Percentiles rank a stretch among this genome's conserved stretches.
Conservation (phyloP, 148 eudicot genomes). For the Vaccinium vitisidaea region DNA sequence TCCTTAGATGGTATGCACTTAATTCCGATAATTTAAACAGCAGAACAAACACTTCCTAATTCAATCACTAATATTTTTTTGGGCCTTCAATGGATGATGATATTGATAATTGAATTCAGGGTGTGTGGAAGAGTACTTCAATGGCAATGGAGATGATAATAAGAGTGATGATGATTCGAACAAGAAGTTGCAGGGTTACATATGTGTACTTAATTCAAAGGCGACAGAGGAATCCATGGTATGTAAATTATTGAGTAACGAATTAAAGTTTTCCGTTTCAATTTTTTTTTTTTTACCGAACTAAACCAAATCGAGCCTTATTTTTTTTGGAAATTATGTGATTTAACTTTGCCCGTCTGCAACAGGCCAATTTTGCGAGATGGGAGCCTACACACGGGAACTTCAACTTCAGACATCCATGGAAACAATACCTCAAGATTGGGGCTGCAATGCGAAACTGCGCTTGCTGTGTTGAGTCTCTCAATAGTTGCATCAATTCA, state of each 20-base stretch:
- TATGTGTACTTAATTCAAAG: constrained; percentile 72
- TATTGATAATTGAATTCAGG: constrained; percentile 35
- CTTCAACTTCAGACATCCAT: constrained; percentile 73
- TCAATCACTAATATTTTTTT: neutral
- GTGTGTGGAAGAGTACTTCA: constrained; percentile 60
- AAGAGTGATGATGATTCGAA: constrained; percentile 30
- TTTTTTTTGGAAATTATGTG: no score
- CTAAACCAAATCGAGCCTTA: no score
- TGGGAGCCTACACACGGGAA: constrained; percentile 91
- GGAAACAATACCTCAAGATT: constrained; percentile 74
- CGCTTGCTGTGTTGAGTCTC: constrained; percentile 70
- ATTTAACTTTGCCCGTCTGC: neutral
- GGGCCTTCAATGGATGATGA: neutral
- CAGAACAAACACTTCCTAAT: neutral
- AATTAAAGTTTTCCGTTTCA: neutral
- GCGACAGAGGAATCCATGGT: constrained; percentile 82
- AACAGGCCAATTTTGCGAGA: constrained; percentile 75
- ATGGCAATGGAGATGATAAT: constrained; percentile 15
- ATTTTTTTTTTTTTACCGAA: neutral
- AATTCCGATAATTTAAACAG: neutral
- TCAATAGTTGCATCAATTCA: constrained; percentile 57
- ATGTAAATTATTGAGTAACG: constrained; percentile 10
- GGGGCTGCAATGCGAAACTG: constrained; percentile 65
- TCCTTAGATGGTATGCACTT: constrained; percentile 65
- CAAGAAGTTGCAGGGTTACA: constrained; percentile 57